A percentile compares a stretch with the other conserved stretches of the same genome.
phyloP scores from a whole-genome alignment of 495 filamentous ascomycete species.

The Daldinia grandis region DNA sequence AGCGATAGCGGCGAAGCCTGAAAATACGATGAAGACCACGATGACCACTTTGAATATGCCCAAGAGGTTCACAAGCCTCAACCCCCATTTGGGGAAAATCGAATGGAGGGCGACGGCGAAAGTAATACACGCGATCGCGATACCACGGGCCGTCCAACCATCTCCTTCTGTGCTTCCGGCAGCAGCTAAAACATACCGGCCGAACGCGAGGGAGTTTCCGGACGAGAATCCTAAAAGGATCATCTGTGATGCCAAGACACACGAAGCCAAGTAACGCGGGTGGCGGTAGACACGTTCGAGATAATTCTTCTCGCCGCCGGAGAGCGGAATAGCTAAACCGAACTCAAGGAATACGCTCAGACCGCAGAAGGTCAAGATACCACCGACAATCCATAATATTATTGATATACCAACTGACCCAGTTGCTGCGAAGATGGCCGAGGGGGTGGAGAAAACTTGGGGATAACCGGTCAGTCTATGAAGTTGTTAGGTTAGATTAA shows the following conservation, averaged over 20 bases:
- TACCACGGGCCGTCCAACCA: slow-evolving; percentile 73
- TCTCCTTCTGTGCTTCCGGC: slow-evolving; percentile 64
- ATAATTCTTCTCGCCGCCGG: slow-evolving; percentile 71
- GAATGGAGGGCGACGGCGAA: slow-evolving; percentile 69
- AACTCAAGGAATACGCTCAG: slow-evolving; percentile 62
- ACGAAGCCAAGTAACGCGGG: slow-evolving; percentile 71
- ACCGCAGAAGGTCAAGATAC: slow-evolving; percentile 51
- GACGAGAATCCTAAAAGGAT: slow-evolving; percentile 64
- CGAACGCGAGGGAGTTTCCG: slow-evolving; percentile 73
- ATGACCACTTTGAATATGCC: slow-evolving; percentile 74
- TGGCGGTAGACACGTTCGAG: slow-evolving; percentile 71
- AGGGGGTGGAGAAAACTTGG: slow-evolving; percentile 61
- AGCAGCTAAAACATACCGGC: slow-evolving; percentile 73
- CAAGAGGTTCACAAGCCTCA: slow-evolving; percentile 71
- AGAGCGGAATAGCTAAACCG: slow-evolving; percentile 60
- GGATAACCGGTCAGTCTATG: slow-evolving; percentile 5
- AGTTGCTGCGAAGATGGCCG: slow-evolving; percentile 57
- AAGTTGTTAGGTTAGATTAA: background rate
- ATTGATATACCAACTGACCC: slow-evolving; percentile 54
- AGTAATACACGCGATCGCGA: slow-evolving; percentile 72
- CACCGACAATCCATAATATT: slow-evolving; percentile 52
- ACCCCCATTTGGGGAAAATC: slow-evolving; percentile 70
- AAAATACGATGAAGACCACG: slow-evolving; percentile 70
- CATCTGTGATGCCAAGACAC: slow-evolving; percentile 67
- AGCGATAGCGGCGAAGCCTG: slow-evolving; percentile 69